phyloP scores from a whole-genome alignment of 2,329 filamentous ascomycete species.

The Diaporthe velutina region DNA sequence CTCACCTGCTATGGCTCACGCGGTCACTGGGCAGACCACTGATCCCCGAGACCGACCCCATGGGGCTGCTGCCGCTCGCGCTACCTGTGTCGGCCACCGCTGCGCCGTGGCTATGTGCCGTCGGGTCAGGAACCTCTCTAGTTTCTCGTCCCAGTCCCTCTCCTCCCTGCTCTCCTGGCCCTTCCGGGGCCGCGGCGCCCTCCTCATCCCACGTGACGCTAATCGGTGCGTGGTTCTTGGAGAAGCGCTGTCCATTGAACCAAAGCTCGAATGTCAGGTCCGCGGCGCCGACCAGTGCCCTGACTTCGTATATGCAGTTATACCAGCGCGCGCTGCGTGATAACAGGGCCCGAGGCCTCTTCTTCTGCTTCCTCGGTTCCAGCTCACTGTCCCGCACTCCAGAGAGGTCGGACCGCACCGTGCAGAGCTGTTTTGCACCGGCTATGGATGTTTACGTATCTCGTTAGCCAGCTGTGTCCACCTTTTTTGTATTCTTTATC shows the following conservation, averaged over 20 bases:
- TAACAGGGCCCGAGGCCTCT: conserved; percentile 48
- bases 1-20: conserved; percentile 36
- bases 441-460: conserved; percentile 44
- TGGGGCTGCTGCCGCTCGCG: conserved; percentile 28
- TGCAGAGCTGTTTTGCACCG: conserved; percentile 54
- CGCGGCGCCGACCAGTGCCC: conserved; percentile 67
- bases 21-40: conserved; percentile 29
- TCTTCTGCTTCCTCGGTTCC: conserved; percentile 50
- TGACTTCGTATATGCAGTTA: conserved; percentile 60
- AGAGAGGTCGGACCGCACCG: conserved; percentile 55
- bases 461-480: background rate
- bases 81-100: conserved; percentile 31
- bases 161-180: background rate
- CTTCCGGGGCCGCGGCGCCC: conserved; percentile 34
- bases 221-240: conserved; percentile 54
- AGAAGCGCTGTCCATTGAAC: conserved; percentile 56
- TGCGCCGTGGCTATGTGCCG: background rate
- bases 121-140: background rate
- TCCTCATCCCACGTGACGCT: conserved; percentile 51
- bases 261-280: conserved; percentile 63
- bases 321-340: conserved; percentile 53
- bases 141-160: background rate
- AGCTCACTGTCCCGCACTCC: conserved; percentile 55
- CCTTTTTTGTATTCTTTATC: too few relatives aligned
- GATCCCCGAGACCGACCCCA: conserved; percentile 36